These are phyloP conservation scores for Prunella vulgaris DNA, from an alignment of 257 asterid genomes.

Conservation along the genomic window DNA sequence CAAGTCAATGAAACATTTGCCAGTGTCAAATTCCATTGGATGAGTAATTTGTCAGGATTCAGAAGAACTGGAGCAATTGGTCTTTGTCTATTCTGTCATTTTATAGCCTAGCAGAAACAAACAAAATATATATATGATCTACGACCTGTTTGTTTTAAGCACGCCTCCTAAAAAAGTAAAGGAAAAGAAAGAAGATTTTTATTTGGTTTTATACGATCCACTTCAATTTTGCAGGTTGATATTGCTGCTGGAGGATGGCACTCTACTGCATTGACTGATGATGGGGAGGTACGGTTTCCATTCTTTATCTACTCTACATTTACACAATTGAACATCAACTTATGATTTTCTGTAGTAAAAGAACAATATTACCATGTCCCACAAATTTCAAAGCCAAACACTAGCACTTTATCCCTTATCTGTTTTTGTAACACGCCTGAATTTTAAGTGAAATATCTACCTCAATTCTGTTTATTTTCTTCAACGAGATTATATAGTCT, in stretches of 20 bases:
- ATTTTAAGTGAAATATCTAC: background rate
- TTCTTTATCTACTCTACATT: background rate
- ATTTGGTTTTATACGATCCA: slow-evolving; percentile 13
- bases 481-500: slow-evolving; percentile 1
- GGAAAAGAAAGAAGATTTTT: background rate
- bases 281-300: slow-evolving; percentile 66
- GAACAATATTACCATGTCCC: background rate
- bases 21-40: background rate
- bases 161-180: background rate
- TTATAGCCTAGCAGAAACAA: slow-evolving; percentile 5
- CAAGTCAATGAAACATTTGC: background rate
- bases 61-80: background rate
- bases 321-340: background rate
- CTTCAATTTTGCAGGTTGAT: slow-evolving; percentile 62
- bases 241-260: slow-evolving; percentile 99
- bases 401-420: background rate
- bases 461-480: background rate
- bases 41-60: slow-evolving; percentile 6
- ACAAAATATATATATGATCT: background rate
- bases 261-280: slow-evolving; percentile 90
- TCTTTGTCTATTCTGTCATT: background rate
- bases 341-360: background rate
- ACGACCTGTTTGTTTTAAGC: background rate
- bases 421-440: background rate
- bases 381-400: background rate